Percentiles rank a stretch among this genome's conserved stretches.
Evolutionary conservation across 495 filamentous ascomycete genomes (phyloP).

Genomic region (Aspergillus cristatus): DNA sequence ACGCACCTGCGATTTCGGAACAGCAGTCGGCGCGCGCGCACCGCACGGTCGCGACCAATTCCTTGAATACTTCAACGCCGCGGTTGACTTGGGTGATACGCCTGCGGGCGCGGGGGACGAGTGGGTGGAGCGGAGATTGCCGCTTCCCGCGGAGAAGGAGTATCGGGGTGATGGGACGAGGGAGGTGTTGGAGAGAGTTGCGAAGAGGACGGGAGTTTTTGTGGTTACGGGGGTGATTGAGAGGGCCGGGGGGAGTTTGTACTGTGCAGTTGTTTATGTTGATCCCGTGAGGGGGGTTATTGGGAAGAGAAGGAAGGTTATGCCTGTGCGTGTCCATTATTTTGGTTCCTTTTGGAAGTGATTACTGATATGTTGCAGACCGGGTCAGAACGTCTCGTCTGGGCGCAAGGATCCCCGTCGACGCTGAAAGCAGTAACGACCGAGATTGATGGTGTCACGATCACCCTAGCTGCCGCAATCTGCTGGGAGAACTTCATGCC

Average conservation of each 20-base stretch:
- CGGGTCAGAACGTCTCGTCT: constrained; percentile 71
- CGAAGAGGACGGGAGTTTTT: constrained; percentile 69
- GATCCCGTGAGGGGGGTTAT: constrained; percentile 63
- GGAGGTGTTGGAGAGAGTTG: constrained; percentile 65
- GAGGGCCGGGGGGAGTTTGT: constrained; percentile 68
- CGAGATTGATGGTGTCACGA: constrained; percentile 62
- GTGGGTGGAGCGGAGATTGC: constrained; percentile 60
- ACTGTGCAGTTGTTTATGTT: constrained; percentile 77
- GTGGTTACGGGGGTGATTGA: constrained; percentile 74
- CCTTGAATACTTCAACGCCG: constrained; percentile 65
- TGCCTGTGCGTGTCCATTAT: constrained; percentile 55
- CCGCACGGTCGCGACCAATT: constrained; percentile 73
- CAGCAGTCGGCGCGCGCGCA: constrained; percentile 58
- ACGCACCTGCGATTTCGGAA: constrained; percentile 70
- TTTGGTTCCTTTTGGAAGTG: not conserved
- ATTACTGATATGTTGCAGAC: constrained; percentile 43
- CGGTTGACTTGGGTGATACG: constrained; percentile 82
- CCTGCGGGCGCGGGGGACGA: constrained; percentile 61
- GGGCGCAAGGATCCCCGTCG: constrained; percentile 77
- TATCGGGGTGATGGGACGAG: constrained; percentile 77
- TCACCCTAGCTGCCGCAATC: constrained; percentile 78
- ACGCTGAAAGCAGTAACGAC: constrained; percentile 78
- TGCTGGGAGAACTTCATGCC: constrained; percentile 99
- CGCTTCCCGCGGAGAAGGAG: constrained; percentile 34
- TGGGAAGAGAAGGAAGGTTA: constrained; percentile 89